A percentile compares a stretch with the other conserved stretches of the same genome.
These are phyloP conservation scores for Magnolia kwangsiensis DNA, from an alignment of 164 flowering plant genomes.

Conservation along the genomic window DNA sequence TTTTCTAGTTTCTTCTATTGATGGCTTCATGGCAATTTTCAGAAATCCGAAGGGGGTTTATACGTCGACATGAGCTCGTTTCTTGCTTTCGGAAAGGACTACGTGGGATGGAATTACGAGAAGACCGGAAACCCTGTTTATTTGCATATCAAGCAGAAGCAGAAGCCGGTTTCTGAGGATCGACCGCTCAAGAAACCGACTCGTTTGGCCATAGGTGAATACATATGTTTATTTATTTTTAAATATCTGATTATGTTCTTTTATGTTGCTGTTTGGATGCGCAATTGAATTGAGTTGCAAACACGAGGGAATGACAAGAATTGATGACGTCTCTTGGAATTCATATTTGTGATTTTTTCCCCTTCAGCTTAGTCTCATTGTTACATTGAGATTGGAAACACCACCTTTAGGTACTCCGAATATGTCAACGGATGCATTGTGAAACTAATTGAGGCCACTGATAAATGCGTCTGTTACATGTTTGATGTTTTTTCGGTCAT, in stretches of 20 bases:
- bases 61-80: conserved; percentile 80
- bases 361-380: no score
- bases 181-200: conserved; percentile 93
- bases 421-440: no score
- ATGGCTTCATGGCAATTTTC: conserved; percentile 17
- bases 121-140: conserved; percentile 91
- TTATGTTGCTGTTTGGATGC: no score
- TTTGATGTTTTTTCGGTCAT: no score
- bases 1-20: neutral
- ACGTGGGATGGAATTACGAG: conserved; percentile 76
- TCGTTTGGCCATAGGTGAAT: conserved; percentile 78
- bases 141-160: conserved; percentile 72
- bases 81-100: conserved; percentile 86
- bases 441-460: no score
- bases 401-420: no score
- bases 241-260: neutral
- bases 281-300: no score
- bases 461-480: no score
- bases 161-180: conserved; percentile 68
- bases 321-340: no score
- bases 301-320: no score
- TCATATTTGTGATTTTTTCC: no score
- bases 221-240: neutral
- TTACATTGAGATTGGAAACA: no score
- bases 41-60: conserved; percentile 92